Base-by-base conservation (phyloP, 2,329 filamentous ascomycete genomes). In the Fusarium algeriense region DNA sequence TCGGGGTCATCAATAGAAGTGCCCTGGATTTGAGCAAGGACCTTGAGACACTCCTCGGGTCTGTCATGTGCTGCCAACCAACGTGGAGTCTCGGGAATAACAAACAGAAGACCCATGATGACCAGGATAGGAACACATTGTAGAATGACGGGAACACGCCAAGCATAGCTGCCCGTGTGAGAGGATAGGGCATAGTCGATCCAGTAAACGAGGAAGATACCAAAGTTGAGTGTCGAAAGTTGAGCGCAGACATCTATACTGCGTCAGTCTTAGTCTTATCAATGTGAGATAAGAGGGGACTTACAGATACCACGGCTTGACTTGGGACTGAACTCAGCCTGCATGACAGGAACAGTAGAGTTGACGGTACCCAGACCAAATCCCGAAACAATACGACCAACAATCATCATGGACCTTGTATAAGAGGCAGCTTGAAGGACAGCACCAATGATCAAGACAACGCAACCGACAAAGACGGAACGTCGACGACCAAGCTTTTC, bases 361-460 rank as follows among this genome's bases (percentile, higher is more conserved):
- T 83, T 85, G 73, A 83, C 80, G 40, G 84, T 81, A 13, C 84
- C 85, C 44, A 84, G 82, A 0, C 85, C 85, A 12, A 85, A 70
- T 6, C 85, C 85, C 1, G 85, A 82, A 13, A 87, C 78, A 32
- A 85, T 80, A 15, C 85, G 79, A 4, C 82, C 85, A 11, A 85
- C 78, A 38, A 85, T 81, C 62, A 86, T 79, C 58, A 85, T 83
- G 2, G 82, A 71, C 8, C 82, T 79, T n/a, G 76, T 79, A 67
- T 80, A 84, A 2, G 83, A 81, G 0, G 82, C 78, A 5, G 82
- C 80, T 73, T 86, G 84, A 6, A 87, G 77, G 6, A 82, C 68
- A 4, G 84, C 83, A 7, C 85, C 85, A 2, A 81, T 56, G n/a
- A 82, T 80, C 80, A 86, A 83, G 66, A 86, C 79, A 1, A 78